These are phyloP conservation scores for Lipomyces sp. DNA, from an alignment of 805 yeast species.

Conservation along the genomic window DNA sequence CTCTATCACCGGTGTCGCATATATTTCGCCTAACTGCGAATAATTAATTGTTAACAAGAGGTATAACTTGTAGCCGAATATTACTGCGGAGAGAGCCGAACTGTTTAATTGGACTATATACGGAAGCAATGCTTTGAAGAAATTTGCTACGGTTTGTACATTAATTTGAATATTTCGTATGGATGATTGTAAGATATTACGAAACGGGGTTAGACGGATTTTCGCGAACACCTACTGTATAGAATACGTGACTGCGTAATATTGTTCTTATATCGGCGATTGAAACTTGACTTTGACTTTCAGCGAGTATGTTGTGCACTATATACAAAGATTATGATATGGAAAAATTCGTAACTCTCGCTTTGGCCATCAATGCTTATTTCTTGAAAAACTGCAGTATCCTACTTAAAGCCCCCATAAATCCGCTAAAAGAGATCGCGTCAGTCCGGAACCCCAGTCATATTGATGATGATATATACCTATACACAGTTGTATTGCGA, in stretches of 20 bases:
- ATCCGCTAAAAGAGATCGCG: background rate
- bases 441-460: background rate
- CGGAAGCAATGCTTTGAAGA: constrained; percentile 2
- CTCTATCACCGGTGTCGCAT: background rate
- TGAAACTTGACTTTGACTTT: background rate
- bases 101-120: constrained; percentile 33
- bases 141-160: background rate
- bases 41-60: background rate
- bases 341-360: background rate
- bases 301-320: background rate
- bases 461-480: background rate
- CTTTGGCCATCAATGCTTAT: background rate
- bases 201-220: background rate
- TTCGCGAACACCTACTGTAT: background rate
- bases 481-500: background rate
- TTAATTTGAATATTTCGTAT: background rate
- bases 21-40: background rate
- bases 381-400: background rate
- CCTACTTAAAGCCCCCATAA: background rate
- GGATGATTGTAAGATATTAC: background rate
- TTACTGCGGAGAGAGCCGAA: constrained; percentile 26
- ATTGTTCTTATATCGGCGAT: background rate
- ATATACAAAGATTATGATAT: background rate
- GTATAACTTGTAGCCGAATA: constrained; percentile 22
- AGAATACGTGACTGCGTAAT: background rate